Base-by-base conservation (phyloP, 2,329 filamentous ascomycete species). In the Trematosphaeria pertusa region DNA sequence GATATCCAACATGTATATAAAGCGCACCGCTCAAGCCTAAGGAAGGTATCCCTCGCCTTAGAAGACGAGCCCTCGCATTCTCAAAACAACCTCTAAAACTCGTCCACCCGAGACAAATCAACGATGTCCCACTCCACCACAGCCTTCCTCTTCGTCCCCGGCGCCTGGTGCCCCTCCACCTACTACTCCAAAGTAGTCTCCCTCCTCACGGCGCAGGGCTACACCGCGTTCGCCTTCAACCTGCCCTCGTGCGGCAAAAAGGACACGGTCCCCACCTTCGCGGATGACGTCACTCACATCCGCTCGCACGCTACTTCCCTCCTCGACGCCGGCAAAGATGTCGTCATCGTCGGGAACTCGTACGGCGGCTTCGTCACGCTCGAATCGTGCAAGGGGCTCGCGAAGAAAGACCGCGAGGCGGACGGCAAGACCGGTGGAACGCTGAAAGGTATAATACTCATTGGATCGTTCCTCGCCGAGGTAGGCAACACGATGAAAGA, bases 311-410 rank as follows among this genome's bases (percentile, higher is more conserved):
- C 55, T 20, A 38, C 46, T 8, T 34, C 43, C 11, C 33, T 62
- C 51, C 58, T 35, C 33, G 58, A 62, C 7, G 41, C 59, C 33
- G 66, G 50, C 18, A 64, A 65, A 35, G 61, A 71, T 19, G 50
- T 72, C 19, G 45, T 72, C 10, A 37, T 73, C 10, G 52, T 69
- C 8, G 61, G 58, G 33, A 69, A 72, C 48, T 73, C 67, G 2
- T 72, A 71, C 46, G 59, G 66, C 19, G 67, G 63, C 10, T 37
- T 69, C 37, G 53, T 60, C 1, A 60, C 56, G 4, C 58, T 58
- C 9, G 58, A 69, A 37, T 54, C 56, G 31, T 45, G 54, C 21
- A 59, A 67, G 32, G 61, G 59, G 1, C 31, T 69, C 12, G 34
- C 40, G 4, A 50, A 54, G 18, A 48, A 40, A 17, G 61, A 67